Percentiles rank a stretch among this genome's conserved stretches.
These are phyloP conservation scores for Dendryphion nanum DNA, from an alignment of 2,329 filamentous ascomycete genomes.

Conservation along the genomic window DNA sequence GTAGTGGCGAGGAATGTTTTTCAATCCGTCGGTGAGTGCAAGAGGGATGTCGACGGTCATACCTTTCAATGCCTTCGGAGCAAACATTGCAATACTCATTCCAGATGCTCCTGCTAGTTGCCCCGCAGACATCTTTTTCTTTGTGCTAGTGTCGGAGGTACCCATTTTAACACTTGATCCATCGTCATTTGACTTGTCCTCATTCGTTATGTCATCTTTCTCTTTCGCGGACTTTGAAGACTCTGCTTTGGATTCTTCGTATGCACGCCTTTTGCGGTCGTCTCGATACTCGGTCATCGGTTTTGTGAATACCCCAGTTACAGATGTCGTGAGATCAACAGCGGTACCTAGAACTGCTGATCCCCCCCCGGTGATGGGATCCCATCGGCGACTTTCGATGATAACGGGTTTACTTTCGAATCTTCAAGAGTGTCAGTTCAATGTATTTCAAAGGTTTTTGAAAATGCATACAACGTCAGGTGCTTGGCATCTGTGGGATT, in stretches of 20 bases:
- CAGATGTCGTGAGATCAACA: conserved; percentile 56
- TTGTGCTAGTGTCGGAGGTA: background rate
- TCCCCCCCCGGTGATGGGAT: conserved; percentile 53
- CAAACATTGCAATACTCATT: conserved; percentile 11
- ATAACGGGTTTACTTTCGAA: conserved; percentile 18
- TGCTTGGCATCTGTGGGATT: conserved; percentile 67
- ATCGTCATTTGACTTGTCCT: background rate
- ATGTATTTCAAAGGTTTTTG: background rate
- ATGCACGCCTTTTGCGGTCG: conserved; percentile 6
- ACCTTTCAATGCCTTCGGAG: conserved; percentile 20
- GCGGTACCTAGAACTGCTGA: conserved; percentile 57
- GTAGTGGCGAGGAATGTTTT: conserved; percentile 57
- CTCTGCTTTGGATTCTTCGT: conserved; percentile 3
- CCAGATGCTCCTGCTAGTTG: conserved; percentile 8
- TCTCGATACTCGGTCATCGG: conserved; percentile 12
- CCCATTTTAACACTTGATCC: background rate
- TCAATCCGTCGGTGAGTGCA: conserved; percentile 12
- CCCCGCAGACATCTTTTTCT: conserved; percentile 6
- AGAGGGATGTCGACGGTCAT: conserved; percentile 33
- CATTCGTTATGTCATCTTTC: background rate
- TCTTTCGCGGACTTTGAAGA: background rate
- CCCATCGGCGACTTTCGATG: conserved; percentile 32
- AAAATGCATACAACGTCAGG: conserved; percentile 60
- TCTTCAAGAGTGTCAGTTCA: conserved; percentile 1
- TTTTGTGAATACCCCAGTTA: conserved; percentile 53